Percentiles rank a stretch among this genome's conserved stretches.
Conservation (phyloP, 2,329 filamentous ascomycete species). For the Penicillium sp. region DNA sequence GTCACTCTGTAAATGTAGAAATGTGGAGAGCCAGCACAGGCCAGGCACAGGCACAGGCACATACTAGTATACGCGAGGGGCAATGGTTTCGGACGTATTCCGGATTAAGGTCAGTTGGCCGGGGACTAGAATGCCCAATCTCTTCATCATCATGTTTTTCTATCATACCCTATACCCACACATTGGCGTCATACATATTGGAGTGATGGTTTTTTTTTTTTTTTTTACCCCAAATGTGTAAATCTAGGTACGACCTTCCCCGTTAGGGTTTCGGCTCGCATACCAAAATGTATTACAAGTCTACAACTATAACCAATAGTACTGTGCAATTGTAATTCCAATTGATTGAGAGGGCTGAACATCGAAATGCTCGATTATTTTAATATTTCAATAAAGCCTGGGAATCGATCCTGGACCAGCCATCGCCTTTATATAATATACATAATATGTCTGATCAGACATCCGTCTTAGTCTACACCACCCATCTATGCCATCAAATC, state of each 20-base stretch:
- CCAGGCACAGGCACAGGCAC: neutral
- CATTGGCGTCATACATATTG: no score
- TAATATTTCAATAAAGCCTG: neutral
- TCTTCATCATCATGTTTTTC: no score
- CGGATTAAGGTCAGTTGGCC: neutral
- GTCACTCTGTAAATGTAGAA: no score
- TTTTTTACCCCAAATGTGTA: no score
- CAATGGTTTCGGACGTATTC: neutral
- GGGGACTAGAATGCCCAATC: neutral
- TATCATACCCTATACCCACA: no score
- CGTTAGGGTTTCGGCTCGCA: no score
- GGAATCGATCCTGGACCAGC: neutral
- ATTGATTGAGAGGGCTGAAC: neutral
- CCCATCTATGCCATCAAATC: conserved; percentile 7
- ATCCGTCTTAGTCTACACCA: neutral
- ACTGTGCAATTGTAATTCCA: no score
- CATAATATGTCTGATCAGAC: neutral
- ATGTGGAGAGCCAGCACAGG: neutral
- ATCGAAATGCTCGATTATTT: neutral
- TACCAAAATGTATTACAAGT: no score
- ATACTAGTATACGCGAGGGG: neutral
- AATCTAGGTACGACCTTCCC: no score
- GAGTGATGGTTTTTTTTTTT: no score
- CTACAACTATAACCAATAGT: no score
- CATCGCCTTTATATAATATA: neutral